Evolutionary conservation across 176 grass and related monocot species (phyloP), one percentile per base, ranked within the genome.

Genomic region (Musa itinerans): DNA sequence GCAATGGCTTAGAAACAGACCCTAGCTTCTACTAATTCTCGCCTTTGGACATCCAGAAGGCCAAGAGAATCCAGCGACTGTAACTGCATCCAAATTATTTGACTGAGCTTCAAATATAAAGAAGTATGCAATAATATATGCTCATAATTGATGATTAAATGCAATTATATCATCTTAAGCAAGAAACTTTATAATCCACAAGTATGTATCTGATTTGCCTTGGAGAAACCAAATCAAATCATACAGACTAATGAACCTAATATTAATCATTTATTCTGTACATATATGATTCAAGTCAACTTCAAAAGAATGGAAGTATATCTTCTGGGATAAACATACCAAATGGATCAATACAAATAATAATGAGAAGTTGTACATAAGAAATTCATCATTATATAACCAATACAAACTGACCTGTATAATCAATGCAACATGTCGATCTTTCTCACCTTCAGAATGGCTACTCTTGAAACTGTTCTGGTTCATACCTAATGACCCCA

Each of bases 41-140:
- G 85, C 19, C 8, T 65, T 82, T 63, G 78, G 15, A 78, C 20
- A 87, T 90, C 90, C 81, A 83, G 9, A 70, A 85, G 85, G 65
- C 85, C 87, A 79, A 88, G 21, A 86, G 84, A 68, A 79, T 90
- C 81, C 77, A 96, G 83, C 73, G 83, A 76, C 77, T 92, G 79
- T 63, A 96, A 80, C 93, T 96, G 59, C 75, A 81, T 26, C 29
- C n/a, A 77, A 71, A 79, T 52, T 56, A 69, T 11, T 4, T 64
- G 77, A 62, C 73, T 34, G 65, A 52, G 74, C 48, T 48, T 62
- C 65, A 82, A 80, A 53, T 9, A 64, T 1, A 79, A 52, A 72
- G 14, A 16, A 81, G 56, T 54, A 43, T 6, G 34, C 34, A 78
- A 57, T 25, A 27, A 76, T 63, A 70, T 24, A 76, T 19, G 55